Conservation (phyloP, 164 flowering plant species). For the Santalum album region DNA sequence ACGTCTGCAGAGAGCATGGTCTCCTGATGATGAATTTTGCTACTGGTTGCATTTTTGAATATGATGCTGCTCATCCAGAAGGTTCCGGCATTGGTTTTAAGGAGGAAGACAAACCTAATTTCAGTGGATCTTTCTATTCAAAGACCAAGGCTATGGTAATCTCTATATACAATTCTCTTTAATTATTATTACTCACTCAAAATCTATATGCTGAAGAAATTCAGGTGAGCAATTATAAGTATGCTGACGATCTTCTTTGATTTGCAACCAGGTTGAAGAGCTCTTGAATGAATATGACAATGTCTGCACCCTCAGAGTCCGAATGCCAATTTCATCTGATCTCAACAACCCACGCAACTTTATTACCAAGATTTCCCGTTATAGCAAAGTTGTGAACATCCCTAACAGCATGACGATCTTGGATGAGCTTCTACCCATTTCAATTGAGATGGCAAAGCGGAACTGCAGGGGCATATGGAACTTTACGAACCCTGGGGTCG, state of each 20-base stretch:
- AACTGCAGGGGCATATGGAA: constrained; percentile 22
- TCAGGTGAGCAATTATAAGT: no score
- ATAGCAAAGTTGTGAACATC: constrained; percentile 23
- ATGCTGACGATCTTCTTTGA: neutral
- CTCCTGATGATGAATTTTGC: constrained; percentile 23
- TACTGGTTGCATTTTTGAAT: constrained; percentile 24
- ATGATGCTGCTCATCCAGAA: constrained; percentile 14
- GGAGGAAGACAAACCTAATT: constrained; percentile 21
- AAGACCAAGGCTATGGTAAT: constrained; percentile 28
- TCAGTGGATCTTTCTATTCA: constrained; percentile 21
- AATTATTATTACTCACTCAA: neutral
- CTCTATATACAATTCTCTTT: neutral
- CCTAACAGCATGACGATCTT: constrained; percentile 26
- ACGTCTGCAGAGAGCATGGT: constrained; percentile 20
- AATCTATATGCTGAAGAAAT: neutral
- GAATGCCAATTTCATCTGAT: constrained; percentile 28
- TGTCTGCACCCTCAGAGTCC: constrained; percentile 23
- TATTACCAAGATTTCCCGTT: constrained; percentile 19
- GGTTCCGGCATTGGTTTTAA: constrained; percentile 19
- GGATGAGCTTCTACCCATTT: constrained; percentile 26
- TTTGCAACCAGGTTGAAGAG: constrained; percentile 20
- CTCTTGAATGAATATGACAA: constrained; percentile 20
- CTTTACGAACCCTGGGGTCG: constrained; percentile 23
- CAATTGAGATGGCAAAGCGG: constrained; percentile 29
- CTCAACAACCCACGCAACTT: constrained; percentile 23